phyloP scores from a whole-genome alignment of 177 flowering plant genomes.

The Vitis hybrid region DNA sequence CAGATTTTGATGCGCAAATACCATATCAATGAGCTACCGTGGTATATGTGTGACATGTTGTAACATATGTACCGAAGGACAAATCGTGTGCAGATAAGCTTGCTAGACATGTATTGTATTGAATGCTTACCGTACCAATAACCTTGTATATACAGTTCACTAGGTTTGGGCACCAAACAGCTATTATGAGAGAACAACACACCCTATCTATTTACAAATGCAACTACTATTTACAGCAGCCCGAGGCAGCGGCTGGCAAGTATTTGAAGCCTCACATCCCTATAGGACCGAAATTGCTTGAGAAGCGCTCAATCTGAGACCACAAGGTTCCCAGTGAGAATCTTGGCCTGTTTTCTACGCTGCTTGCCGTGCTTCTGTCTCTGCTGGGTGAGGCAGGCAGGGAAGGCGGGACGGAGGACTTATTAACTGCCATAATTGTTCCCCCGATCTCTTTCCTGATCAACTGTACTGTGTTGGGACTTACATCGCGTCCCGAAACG shows the following conservation, averaged over 20 bases:
- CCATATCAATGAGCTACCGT: no score
- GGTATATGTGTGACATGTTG: no score
- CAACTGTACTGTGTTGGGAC: conserved; percentile 36
- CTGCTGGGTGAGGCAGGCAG: conserved; percentile 12
- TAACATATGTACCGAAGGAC: no score
- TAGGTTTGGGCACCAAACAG: no score
- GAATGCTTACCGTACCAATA: background rate
- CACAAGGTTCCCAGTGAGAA: conserved; percentile 68
- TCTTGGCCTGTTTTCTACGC: conserved; percentile 37
- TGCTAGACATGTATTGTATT: background rate
- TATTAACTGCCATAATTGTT: conserved; percentile 32
- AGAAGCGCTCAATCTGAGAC: conserved; percentile 77
- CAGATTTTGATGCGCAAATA: no score
- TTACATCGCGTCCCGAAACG: conserved; percentile 52
- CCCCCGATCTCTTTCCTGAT: conserved; percentile 61
- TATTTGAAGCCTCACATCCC: conserved; percentile 20
- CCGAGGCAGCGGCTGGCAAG: background rate
- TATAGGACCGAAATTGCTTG: conserved; percentile 56
- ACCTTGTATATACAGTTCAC: no score
- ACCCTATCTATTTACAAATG: background rate
- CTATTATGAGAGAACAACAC: no score
- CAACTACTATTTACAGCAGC: background rate
- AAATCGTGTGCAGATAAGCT: background rate
- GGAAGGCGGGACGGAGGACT: conserved; percentile 20
- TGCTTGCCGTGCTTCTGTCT: conserved; percentile 14